A percentile compares a stretch with the other conserved stretches of the same genome.
These are phyloP conservation scores for Penicillium fimorum DNA, from an alignment of 495 filamentous ascomycete genomes.

Conservation along the genomic window DNA sequence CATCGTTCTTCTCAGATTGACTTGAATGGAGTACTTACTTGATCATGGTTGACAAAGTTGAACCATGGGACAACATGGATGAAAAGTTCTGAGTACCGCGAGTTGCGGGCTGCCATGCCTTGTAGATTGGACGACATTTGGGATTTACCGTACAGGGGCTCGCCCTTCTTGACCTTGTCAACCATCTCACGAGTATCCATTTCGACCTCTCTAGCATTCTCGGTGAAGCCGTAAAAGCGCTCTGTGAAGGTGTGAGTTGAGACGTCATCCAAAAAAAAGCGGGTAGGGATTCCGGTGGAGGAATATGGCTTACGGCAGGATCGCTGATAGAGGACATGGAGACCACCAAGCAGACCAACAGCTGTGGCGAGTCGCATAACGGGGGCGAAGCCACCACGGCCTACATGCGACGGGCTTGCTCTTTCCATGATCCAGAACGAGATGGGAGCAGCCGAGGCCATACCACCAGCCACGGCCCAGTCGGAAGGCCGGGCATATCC, in stretches of 20 bases:
- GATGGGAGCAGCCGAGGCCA: conserved; percentile 66
- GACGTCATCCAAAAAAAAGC: not conserved
- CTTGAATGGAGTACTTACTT: conserved; percentile 42
- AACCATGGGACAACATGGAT: conserved; percentile 87
- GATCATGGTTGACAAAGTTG: conserved; percentile 95
- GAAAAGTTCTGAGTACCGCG: conserved; percentile 81
- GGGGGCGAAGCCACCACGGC: conserved; percentile 73
- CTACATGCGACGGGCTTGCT: conserved; percentile 75
- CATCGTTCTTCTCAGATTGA: not conserved
- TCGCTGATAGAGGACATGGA: conserved; percentile 75
- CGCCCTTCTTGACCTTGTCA: conserved; percentile 82
- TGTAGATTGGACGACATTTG: conserved; percentile 80
- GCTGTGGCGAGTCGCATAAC: conserved; percentile 74
- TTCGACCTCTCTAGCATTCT: conserved; percentile 87
- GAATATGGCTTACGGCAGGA: conserved; percentile 56
- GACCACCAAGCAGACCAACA: conserved; percentile 71
- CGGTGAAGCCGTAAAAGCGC: conserved; percentile 91
- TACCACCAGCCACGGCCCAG: conserved; percentile 66
- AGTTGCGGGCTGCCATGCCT: conserved; percentile 89
- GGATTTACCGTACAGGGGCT: conserved; percentile 86
- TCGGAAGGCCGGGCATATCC: conserved; percentile 82
- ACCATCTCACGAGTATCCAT: conserved; percentile 99
- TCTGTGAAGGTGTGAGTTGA: conserved; percentile 28
- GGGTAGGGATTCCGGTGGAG: not conserved
- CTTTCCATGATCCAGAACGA: conserved; percentile 76